Percentiles rank a stretch among this genome's conserved stretches.
phyloP scores from a whole-genome alignment of 75 land plant genomes.

The Pseudotsuga menziesii region DNA sequence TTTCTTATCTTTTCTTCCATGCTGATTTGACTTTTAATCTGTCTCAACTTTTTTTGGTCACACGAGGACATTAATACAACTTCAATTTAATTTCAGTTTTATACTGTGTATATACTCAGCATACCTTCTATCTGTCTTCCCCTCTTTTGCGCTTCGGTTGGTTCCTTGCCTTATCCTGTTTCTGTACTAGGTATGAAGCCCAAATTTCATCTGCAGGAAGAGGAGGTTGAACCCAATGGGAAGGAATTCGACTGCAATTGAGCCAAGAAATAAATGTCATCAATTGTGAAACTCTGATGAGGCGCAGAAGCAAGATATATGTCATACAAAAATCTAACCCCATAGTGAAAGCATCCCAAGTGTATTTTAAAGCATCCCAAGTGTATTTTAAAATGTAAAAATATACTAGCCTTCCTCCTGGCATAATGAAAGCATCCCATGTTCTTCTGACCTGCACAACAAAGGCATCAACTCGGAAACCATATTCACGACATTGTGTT shows the following conservation, averaged over 20 bases:
- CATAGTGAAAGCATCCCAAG: not conserved
- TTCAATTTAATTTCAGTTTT: too few species aligned
- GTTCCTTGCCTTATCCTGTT: not conserved
- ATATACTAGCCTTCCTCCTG: constrained; percentile 75
- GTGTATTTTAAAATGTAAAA: not conserved
- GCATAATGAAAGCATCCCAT: constrained; percentile 92
- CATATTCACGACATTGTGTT: not conserved
- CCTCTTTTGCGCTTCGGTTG: too few species aligned
- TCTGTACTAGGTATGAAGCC: constrained; percentile 74
- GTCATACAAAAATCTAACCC: not conserved
- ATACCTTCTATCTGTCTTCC: too few species aligned
- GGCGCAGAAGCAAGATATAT: not conserved
- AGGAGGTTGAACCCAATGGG: constrained; percentile 91
- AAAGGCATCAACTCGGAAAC: not conserved
- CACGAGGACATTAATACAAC: too few species aligned
- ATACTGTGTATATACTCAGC: too few species aligned
- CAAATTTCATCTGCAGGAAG: constrained; percentile 78
- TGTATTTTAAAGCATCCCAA: not conserved
- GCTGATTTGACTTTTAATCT: too few species aligned
- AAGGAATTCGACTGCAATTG: constrained; percentile 86
- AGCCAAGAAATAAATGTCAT: constrained; percentile 1
- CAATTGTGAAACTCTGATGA: not conserved
- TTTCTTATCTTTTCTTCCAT: too few species aligned
- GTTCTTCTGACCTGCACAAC: constrained; percentile 72
- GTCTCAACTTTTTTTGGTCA: too few species aligned